Conservation (phyloP, 768 basidiomycete genomes). For the Lactifluus hygrophoroides region DNA sequence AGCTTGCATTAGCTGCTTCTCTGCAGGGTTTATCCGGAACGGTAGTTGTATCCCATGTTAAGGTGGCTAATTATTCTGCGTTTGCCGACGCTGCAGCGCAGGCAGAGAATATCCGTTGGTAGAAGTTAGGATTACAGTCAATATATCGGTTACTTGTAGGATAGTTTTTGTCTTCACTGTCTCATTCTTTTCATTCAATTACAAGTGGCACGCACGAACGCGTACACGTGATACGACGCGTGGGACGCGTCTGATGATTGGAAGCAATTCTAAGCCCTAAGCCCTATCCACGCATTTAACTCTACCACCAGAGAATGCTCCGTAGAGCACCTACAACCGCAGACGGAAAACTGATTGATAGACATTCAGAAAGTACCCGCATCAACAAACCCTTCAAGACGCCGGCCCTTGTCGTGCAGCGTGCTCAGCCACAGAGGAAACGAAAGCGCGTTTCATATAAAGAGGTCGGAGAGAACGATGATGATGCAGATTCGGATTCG, state of each 20-base stretch:
- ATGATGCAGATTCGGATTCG: conserved; percentile 50
- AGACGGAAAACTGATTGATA: conserved; percentile 60
- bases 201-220: no score
- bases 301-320: conserved; percentile 42
- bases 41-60: conserved; percentile 20
- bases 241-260: neutral
- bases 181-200: no score
- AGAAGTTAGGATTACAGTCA: neutral
- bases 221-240: conserved; percentile 13
- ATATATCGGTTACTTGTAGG: neutral
- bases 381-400: conserved; percentile 78
- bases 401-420: conserved; percentile 46
- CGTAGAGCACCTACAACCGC: conserved; percentile 58
- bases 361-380: conserved; percentile 62
- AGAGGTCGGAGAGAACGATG: conserved; percentile 43
- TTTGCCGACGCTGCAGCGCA: conserved; percentile 23
- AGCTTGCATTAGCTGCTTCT: conserved; percentile 7
- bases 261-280: neutral
- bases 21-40: conserved; percentile 12
- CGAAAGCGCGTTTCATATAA: conserved; percentile 87
- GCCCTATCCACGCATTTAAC: neutral
- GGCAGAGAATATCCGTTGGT: conserved; percentile 36
- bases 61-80: conserved; percentile 13
- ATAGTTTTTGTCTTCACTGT: neutral
- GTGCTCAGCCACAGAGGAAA: conserved; percentile 64